Evolutionary conservation across 2,329 filamentous ascomycete species (phyloP).

Genomic region (Neodidymelliopsis sp.): DNA sequence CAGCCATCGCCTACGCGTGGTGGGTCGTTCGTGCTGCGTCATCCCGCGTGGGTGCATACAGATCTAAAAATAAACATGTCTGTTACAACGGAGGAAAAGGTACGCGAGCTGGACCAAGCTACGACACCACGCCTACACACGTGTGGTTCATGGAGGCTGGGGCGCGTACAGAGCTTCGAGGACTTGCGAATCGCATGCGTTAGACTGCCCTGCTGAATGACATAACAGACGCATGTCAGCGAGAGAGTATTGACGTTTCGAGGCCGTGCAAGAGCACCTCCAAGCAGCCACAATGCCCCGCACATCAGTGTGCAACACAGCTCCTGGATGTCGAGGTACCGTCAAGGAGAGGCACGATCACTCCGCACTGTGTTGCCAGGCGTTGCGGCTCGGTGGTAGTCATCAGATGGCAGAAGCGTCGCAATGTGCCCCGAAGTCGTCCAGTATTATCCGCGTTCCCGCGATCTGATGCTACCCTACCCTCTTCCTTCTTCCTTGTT

Average conservation of each 20-base stretch:
- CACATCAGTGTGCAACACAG: constrained; percentile 4
- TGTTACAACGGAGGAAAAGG: constrained; percentile 15
- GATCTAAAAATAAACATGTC: constrained; percentile 15
- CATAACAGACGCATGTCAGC: background rate
- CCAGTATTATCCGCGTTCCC: background rate
- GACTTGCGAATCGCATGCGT: too few species aligned
- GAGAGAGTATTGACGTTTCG: too few species aligned
- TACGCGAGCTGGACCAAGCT: constrained; percentile 12
- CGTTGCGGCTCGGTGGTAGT: background rate
- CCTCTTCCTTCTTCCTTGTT: too few species aligned
- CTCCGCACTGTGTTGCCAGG: background rate
- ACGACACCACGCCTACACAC: constrained; percentile 4
- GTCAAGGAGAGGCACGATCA: background rate
- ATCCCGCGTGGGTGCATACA: constrained; percentile 13
- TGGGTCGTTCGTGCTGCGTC: constrained; percentile 15
- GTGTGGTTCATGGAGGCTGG: constrained; percentile 11
- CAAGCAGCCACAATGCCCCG: constrained; percentile 4
- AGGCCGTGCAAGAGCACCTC: constrained; percentile 13
- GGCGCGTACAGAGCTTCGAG: constrained; percentile 15
- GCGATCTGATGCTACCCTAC: background rate
- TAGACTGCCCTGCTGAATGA: constrained; percentile 5
- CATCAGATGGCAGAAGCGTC: too few species aligned
- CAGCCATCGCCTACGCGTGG: too few species aligned
- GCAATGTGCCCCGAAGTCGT: background rate
- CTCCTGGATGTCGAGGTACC: constrained; percentile 2